Evolutionary conservation across 1,284 basidiomycete genomes (phyloP).

Genomic region (Tilletia caries): DNA sequence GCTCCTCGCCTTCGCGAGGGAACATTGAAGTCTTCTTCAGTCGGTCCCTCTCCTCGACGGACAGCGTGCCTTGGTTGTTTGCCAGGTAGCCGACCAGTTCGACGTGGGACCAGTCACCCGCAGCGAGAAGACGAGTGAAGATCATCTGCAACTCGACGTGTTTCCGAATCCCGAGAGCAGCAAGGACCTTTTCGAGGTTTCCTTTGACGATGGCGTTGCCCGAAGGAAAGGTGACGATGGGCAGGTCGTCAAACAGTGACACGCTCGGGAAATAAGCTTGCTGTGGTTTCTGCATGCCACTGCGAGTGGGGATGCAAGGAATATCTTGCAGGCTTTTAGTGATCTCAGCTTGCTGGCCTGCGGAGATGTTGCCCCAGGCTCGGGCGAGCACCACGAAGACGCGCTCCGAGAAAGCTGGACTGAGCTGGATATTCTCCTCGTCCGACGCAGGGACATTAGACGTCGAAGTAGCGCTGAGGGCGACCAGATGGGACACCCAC

Average conservation of each 20-base stretch:
- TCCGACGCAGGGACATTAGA: slow-evolving; percentile 6
- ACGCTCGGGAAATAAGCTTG: slow-evolving; percentile 86
- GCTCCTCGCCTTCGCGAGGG: slow-evolving; percentile 61
- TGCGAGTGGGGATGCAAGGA: slow-evolving; percentile 77
- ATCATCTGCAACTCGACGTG: slow-evolving; percentile 67
- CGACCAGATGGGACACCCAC: slow-evolving; percentile 70
- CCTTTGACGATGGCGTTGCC: slow-evolving; percentile 66
- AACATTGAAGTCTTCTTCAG: slow-evolving; percentile 69
- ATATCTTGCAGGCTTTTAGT: slow-evolving; percentile 63
- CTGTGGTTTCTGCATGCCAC: slow-evolving; percentile 69
- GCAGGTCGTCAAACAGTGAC: slow-evolving; percentile 79
- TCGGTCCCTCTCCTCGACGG: slow-evolving; percentile 67
- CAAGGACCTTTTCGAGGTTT: slow-evolving; percentile 71
- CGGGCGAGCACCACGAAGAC: slow-evolving; percentile 71
- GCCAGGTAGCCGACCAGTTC: slow-evolving; percentile 63
- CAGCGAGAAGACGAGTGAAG: slow-evolving; percentile 55
- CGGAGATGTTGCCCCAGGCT: slow-evolving; percentile 71
- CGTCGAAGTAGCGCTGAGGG: slow-evolving; percentile 56
- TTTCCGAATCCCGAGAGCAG: slow-evolving; percentile 76
- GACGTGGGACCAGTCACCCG: slow-evolving; percentile 56
- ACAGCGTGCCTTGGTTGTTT: slow-evolving; percentile 73
- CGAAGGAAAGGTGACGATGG: slow-evolving; percentile 71
- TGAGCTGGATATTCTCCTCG: slow-evolving; percentile 64
- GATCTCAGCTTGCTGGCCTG: slow-evolving; percentile 63
- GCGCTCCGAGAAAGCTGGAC: slow-evolving; percentile 75